Base-by-base conservation (phyloP, 2,329 filamentous ascomycete species). In the Thielaviopsis ethacetica region DNA sequence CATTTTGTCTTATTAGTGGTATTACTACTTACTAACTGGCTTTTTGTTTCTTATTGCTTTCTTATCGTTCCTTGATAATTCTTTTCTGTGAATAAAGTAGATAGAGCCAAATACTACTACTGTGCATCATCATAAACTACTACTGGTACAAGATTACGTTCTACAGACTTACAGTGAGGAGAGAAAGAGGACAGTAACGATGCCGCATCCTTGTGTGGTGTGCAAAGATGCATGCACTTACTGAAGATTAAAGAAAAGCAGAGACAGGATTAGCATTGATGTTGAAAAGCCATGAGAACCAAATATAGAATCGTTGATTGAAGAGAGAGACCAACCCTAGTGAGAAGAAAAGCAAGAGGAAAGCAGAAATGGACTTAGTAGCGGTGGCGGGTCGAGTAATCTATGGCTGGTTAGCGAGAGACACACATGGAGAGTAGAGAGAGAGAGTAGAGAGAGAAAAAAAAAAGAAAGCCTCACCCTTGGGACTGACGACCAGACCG, bases 401-500 rank as follows among this genome's bases (percentile, higher is more conserved):
- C 67, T 68, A 57, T 30, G 24, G 26, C 21, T 53, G 21, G 26
- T 22, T 50, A 51, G 41, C 24, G 9, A 17, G 13, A 15, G 41
- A 5, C 4, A 34, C 2, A 44, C 7, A 44, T 5, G 10, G 6
- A 34, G 6, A 26, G 30, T 27, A 12, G 7, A 17, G 5, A 47
- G 17, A 21, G 26, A 30, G 6, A 52, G 2, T n/a, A 17, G 38
- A 58, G 12, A 54, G 41, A 34, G 13, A 10, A 15, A 9, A 5
- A 47, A 56, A 10, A 56, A 30, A 13, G 38, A 27, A 17, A 52
- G 27, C 57, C 66, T 67, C 55, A 66, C 70, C 91, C 77, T 97
- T 98, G 0, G 91, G 93, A 68, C 89, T 95, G 64, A 97, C 90
- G 49, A 98, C 93, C 65, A 98, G 74, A 85, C 94, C 93, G 57